Evolutionary conservation across 2,329 filamentous ascomycete species (phyloP), one percentile per base, ranked within the genome.

Genomic region (Gyromitra esculenta): DNA sequence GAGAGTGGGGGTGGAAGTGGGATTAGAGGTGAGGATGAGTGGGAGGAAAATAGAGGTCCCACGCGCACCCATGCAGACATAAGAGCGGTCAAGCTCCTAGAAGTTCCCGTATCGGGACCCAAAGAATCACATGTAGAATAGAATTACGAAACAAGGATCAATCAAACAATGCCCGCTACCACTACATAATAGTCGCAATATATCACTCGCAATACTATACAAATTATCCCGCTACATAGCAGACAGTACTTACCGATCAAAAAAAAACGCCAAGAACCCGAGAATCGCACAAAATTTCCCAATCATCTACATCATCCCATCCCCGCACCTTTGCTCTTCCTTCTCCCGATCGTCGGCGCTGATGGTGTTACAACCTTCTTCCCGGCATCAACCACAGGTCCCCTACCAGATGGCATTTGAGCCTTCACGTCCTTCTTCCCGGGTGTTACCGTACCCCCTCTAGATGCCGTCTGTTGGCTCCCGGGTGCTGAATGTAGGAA

Each of bases 401-500:
- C 52, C 45, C 67, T 63, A 54, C 39, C 18, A n/a, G n/a, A 18
- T 13, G 52, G 50, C n/a, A 50, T 54, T n/a, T 35, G 35, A 8
- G 63, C 31, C 35, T 62, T 70, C 7, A 15, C 57, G n/a, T 75
- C 66, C 48, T 71, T 71, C 67, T 56, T 56, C 57, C 31, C 72
- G 37, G 59, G 50, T n/a, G 67, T n/a, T 35, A 39, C 37, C 45
- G 56, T 43, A 48, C 50, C 45, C 25, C 45, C 50, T n/a, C 45
- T 11, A 1, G 45, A 25, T 15, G 25, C 18, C 41, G 31, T 11
- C 18, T 54, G 43, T 21, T 69, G 71, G 9, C 63, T 21, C 18
- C 52, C 63, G 3, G 63, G 63, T 5, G 52, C 62, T 2, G 62
- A 63, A n/a, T 73, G 76, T 21, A 79, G 60, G 41, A 79, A 77